These are phyloP conservation scores for Gentiana straminea DNA, from an alignment of 257 asterid genomes.

Conservation along the genomic window DNA sequence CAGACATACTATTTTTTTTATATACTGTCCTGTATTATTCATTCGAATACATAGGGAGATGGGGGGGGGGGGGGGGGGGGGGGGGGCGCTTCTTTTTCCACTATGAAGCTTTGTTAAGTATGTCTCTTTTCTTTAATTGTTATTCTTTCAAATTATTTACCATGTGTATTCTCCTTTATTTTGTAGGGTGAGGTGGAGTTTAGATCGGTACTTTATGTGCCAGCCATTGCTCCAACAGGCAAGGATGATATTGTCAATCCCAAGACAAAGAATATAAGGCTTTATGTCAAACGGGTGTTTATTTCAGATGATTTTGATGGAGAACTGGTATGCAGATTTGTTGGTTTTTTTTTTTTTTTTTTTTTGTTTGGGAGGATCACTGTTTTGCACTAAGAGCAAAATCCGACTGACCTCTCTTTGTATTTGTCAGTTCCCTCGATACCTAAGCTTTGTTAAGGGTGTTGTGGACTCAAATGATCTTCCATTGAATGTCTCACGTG, in stretches of 20 bases:
- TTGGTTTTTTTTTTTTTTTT: not conserved
- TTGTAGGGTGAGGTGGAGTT: conserved; percentile 97
- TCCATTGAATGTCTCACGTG: conserved; percentile 95
- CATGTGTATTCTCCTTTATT: conserved; percentile 10
- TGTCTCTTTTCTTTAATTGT: no score
- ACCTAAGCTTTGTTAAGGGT: conserved; percentile 93
- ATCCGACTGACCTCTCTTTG: conserved; percentile 10
- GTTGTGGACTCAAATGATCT: conserved; percentile 98
- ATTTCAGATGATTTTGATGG: conserved; percentile 98
- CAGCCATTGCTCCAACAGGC: conserved; percentile 62
- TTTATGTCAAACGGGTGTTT: conserved; percentile 84
- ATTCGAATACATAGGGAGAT: no score
- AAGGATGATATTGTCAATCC: conserved; percentile 76
- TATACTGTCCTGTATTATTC: no score
- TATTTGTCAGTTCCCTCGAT: conserved; percentile 76
- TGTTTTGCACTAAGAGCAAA: not conserved
- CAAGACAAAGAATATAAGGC: conserved; percentile 91
- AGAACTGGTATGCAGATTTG: conserved; percentile 65
- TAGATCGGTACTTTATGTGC: conserved; percentile 79
- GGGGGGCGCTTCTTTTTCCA: no score
- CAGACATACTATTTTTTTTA: no score
- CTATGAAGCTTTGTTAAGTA: no score
- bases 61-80: no score
- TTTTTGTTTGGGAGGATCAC: not conserved
- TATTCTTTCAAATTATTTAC: no score